Base-by-base conservation (phyloP, 2,329 filamentous ascomycete species). In the Sclerotinia glacialis region DNA sequence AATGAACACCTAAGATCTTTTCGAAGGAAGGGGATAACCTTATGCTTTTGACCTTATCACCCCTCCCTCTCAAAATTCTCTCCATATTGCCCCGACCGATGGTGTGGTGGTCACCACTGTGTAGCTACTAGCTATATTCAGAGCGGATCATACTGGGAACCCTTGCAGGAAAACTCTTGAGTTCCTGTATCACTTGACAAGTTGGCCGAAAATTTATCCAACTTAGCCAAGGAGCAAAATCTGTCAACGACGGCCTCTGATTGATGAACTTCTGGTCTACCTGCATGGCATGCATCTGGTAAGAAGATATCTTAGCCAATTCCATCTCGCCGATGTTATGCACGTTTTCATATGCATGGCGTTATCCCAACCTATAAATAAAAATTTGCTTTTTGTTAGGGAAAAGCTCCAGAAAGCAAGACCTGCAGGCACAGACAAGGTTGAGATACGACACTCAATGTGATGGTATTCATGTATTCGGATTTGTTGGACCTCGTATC, bases 341-440 rank as follows among this genome's bases (percentile, higher is more conserved):
- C 58, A 34, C n/a, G 14, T n/a, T 61, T 40, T 50, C 28, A 21
- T 50, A 61, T 61, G 28, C 28, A 37, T 40, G 49, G 49, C 34
- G 37, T 31, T 31, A 16, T 63, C n/a, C 40, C 37, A 40, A 26
- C n/a, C 46, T 52, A 52, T 26, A 52, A 61, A 65, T 40, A 40
- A 40, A 44, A 40, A 40, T 9, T 49, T 23, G 37, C 56, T 49
- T 56, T 64, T 60, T 50, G 42, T 65, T 58, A 21, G 16, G 14
- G 44, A 18, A 40, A 40, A n/a, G 46, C 28, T 49, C 42, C 9
- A 42, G 40, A 47, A 7, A n/a, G 49, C n/a, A 28, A 65, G 53
- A 65, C 64, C 47, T 65, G 64, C 64, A 65, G 64, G 54, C 34
- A 60, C 54, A 21, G 26, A 61, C 40, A 50, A 34, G 55, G 54